These are phyloP conservation scores for Alisma plantagoaquatica DNA, from an alignment of 106 monocot species.

Conservation along the genomic window DNA sequence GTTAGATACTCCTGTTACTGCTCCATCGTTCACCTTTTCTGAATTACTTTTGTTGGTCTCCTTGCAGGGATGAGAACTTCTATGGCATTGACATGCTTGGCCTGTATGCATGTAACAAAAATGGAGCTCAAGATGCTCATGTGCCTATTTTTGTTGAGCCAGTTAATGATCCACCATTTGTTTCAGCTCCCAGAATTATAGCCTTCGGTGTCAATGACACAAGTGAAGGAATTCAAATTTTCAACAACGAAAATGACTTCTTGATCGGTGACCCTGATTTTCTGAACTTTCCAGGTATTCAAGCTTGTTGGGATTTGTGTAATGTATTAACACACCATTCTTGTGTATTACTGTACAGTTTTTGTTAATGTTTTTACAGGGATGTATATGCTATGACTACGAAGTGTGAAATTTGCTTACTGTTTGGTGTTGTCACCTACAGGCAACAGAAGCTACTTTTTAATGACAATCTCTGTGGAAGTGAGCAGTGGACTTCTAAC, in stretches of 20 bases:
- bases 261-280: constrained; percentile 58
- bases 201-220: constrained; percentile 30
- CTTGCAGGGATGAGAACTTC: constrained; percentile 70
- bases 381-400: too few relatives aligned
- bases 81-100: constrained; percentile 66
- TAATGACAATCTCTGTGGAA: constrained; percentile 58
- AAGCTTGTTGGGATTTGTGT: too few relatives aligned
- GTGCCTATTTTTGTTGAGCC: constrained; percentile 71
- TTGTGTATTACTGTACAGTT: too few relatives aligned
- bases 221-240: constrained; percentile 43
- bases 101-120: constrained; percentile 53
- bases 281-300: constrained; percentile 56
- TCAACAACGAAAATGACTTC: constrained; percentile 48
- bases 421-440: neutral
- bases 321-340: too few relatives aligned
- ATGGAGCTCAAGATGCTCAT: constrained; percentile 59
- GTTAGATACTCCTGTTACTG: too few relatives aligned
- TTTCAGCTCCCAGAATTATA: constrained; percentile 55
- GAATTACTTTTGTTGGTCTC: too few relatives aligned
- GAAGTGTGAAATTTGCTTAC: too few relatives aligned
- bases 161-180: constrained; percentile 69
- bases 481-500: constrained; percentile 56
- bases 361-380: too few relatives aligned
- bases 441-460: constrained; percentile 66
- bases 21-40: too few relatives aligned